Conservation (phyloP, 192 early-diverging fungal genomes). For the Dissophora ornata region DNA sequence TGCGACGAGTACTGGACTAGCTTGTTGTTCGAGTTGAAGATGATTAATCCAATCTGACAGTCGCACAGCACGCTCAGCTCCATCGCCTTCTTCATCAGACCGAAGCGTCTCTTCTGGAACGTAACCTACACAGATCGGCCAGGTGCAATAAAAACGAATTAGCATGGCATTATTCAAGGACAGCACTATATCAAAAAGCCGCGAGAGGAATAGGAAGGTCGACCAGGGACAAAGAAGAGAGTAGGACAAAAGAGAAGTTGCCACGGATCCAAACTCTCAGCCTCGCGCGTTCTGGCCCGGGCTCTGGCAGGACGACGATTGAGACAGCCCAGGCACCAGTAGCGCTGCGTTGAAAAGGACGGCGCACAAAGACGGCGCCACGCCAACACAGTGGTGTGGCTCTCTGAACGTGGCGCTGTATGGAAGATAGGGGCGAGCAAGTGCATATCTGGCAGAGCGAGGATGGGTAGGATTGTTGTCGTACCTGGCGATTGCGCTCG, state of each 20-base stretch:
- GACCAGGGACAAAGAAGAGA: no score
- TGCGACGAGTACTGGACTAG: constrained; percentile 94
- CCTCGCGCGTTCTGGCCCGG: not conserved
- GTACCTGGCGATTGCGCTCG: constrained; percentile 91
- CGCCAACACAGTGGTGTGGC: no score
- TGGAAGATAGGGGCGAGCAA: no score
- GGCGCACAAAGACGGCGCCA: no score
- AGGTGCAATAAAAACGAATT: no score
- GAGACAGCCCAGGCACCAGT: not conserved
- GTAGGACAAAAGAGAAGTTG: no score
- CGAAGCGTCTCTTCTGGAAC: constrained; percentile 93
- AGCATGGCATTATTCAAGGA: no score
- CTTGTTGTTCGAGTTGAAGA: constrained; percentile 94
- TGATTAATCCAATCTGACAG: constrained; percentile 95
- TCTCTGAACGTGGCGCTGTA: no score
- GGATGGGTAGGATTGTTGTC: not conserved
- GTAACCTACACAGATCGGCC: constrained; percentile 71
- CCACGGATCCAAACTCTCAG: no score
- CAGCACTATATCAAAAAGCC: no score
- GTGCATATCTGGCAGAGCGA: no score
- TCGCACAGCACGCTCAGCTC: constrained; percentile 95
- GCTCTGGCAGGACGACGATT: not conserved
- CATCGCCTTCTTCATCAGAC: constrained; percentile 97
- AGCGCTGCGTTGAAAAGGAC: not conserved
- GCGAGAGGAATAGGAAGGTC: no score